A percentile compares a stretch with the other conserved stretches of the same genome.
phyloP scores from a whole-genome alignment of 768 basidiomycete species.

The Cystobasidium onofrii region DNA sequence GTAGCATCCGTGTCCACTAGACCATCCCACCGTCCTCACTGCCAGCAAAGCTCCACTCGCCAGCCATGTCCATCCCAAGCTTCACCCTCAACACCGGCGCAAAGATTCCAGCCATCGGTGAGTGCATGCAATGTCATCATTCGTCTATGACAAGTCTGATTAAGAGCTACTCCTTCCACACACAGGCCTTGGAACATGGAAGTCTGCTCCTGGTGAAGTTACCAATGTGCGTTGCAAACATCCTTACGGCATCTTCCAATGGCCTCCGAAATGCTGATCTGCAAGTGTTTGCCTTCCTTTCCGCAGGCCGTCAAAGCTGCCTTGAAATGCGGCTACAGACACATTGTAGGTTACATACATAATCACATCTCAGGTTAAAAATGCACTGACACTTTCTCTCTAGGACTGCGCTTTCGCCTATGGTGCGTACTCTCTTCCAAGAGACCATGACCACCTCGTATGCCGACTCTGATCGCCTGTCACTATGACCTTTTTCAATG shows the following conservation, averaged over 20 bases:
- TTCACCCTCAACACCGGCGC: conserved; percentile 8
- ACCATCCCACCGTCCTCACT: background rate
- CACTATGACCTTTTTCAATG: conserved; percentile 5
- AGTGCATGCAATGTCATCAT: background rate
- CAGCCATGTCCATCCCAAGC: background rate
- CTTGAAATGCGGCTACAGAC: conserved; percentile 58
- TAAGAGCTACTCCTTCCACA: background rate
- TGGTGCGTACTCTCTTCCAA: conserved; percentile 34
- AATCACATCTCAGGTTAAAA: conserved; percentile 50
- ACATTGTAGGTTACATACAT: conserved; percentile 52
- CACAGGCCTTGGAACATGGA: conserved; percentile 37
- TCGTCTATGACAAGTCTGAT: too few relatives aligned
- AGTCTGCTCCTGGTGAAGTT: conserved; percentile 50
- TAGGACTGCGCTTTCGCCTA: conserved; percentile 35
- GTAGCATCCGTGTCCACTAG: background rate
- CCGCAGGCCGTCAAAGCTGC: conserved; percentile 65
- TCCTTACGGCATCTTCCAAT: background rate
- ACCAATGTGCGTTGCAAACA: conserved; percentile 58
- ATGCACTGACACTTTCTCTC: conserved; percentile 15
- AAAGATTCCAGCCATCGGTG: conserved; percentile 5
- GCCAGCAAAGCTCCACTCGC: background rate
- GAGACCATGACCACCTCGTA: conserved; percentile 34
- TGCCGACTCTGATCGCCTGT: background rate
- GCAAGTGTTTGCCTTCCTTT: conserved; percentile 36
- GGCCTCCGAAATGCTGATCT: conserved; percentile 46